These are phyloP conservation scores for Cystobasidium tubakii DNA, from an alignment of 768 basidiomycete species.

Conservation along the genomic window DNA sequence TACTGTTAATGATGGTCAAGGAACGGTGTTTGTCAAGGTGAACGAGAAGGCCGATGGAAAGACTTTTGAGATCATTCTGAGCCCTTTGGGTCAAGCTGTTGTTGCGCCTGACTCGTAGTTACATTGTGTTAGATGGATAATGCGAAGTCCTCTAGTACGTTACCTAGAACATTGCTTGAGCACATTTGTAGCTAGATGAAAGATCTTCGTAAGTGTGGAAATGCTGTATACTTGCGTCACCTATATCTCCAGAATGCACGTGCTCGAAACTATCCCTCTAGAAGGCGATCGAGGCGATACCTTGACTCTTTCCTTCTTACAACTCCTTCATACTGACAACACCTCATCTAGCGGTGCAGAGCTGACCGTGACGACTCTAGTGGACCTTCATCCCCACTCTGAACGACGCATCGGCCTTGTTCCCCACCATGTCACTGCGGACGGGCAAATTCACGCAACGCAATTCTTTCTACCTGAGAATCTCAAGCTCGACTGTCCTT, in stretches of 20 bases:
- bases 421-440: neutral
- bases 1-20: constrained; percentile 28
- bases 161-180: neutral
- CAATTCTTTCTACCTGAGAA: constrained; percentile 44
- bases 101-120: constrained; percentile 20
- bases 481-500: constrained; percentile 39
- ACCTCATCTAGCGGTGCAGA: too few relatives aligned
- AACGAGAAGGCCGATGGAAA: constrained; percentile 32
- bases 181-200: too few relatives aligned
- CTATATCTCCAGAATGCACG: neutral
- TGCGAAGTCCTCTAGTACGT: too few relatives aligned
- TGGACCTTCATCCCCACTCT: too few relatives aligned
- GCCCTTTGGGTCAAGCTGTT: constrained; percentile 1
- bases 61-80: constrained; percentile 23
- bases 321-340: neutral
- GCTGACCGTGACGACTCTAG: too few relatives aligned
- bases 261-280: neutral
- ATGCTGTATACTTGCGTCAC: neutral
- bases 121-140: too few relatives aligned
- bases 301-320: neutral
- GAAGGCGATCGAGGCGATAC: neutral
- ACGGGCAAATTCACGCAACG: constrained; percentile 33
- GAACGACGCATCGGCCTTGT: too few relatives aligned
- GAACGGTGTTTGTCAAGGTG: constrained; percentile 12
- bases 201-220: too few relatives aligned